phyloP scores from a whole-genome alignment of 805 yeast genomes.

The Myxozyma monticola region DNA sequence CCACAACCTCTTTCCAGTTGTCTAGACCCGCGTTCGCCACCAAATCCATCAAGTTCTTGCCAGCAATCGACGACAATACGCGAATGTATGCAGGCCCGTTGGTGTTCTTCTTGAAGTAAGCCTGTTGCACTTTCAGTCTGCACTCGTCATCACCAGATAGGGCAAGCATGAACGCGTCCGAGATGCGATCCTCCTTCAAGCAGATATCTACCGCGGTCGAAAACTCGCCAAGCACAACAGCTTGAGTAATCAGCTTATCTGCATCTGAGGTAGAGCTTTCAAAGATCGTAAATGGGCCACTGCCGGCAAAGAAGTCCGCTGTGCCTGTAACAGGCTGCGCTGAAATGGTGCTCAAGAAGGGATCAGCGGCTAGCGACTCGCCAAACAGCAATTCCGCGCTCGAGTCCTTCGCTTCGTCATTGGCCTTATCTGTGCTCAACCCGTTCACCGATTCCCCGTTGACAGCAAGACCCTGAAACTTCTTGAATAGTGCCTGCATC shows the following conservation, averaged over 20 bases:
- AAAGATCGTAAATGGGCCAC: conserved; percentile 38
- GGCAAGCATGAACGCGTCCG: conserved; percentile 83
- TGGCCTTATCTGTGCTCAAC: conserved; percentile 29
- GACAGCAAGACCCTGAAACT: conserved; percentile 21
- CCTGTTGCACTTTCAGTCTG: conserved; percentile 67
- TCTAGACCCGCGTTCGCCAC: conserved; percentile 73
- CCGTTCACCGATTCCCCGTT: conserved; percentile 27
- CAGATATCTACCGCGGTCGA: conserved; percentile 68
- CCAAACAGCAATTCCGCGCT: conserved; percentile 32
- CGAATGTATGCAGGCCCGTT: conserved; percentile 63
- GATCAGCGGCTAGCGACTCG: conserved; percentile 27
- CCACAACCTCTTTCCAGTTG: conserved; percentile 83
- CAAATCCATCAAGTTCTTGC: conserved; percentile 59
- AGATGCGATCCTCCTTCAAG: conserved; percentile 58
- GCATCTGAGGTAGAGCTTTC: conserved; percentile 45
- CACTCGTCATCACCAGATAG: conserved; percentile 55
- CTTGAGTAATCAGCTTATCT: conserved; percentile 49
- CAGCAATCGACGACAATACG: conserved; percentile 62
- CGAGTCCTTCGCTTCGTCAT: conserved; percentile 16
- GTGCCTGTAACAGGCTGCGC: conserved; percentile 29
- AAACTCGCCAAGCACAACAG: conserved; percentile 61
- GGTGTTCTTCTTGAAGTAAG: conserved; percentile 64
- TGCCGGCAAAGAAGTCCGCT: conserved; percentile 18
- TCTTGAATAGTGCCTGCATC: conserved; percentile 20
- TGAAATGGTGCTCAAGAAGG: conserved; percentile 33